Base-by-base conservation (phyloP, 2,329 filamentous ascomycete species). In the Sporothrix phasma region DNA sequence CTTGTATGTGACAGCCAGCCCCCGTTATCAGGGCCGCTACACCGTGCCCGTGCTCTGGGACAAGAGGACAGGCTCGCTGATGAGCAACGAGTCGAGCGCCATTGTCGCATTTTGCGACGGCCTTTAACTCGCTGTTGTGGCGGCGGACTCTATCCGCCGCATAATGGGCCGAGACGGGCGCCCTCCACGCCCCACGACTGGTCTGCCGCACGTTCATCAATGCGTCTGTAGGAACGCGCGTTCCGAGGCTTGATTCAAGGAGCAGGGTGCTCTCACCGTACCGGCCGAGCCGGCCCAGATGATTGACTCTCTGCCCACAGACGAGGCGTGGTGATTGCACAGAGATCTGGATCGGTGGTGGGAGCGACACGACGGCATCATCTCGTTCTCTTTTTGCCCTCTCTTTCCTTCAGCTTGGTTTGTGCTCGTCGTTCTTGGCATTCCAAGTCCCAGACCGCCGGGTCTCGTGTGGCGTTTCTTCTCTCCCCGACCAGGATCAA, bases 41-140 rank as follows among this genome's bases (percentile, higher is more conserved):
- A 92, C 89, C 0, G 89, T 92, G 1, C 89, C 89, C 0, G 84
- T 87, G 0, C 78, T 92, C 10, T 89, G 84, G 78, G 87, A 90
- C 68, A 87, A 84, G 72, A 84, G 87, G 72, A 78, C 79, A 26
- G 82, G 86, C 58, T 83, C 80, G 17, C 89, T 93, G 68, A 90
- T 94, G 53, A 92, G 84, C 79, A 95, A 95, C 68, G 90, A 94
- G 78, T 89, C 86, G 63, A 84, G 84, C 61, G 90, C 94, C 73
- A 93, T 94, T 69, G 91, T 94, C 83, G 89, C 68, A 92, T 93
- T 88, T 78, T 94, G 66, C 90, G 74, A 80, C 81, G 11, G 88
- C 85, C 63, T 92, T 92, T 70, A 88, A 92, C 66, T 76, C 80
- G 56, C 70, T 86, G 5, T 71, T 87, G 1, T 0, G 77, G 77